phyloP scores from a whole-genome alignment of 2,329 filamentous ascomycete genomes.

The Diplodia sapinea region DNA sequence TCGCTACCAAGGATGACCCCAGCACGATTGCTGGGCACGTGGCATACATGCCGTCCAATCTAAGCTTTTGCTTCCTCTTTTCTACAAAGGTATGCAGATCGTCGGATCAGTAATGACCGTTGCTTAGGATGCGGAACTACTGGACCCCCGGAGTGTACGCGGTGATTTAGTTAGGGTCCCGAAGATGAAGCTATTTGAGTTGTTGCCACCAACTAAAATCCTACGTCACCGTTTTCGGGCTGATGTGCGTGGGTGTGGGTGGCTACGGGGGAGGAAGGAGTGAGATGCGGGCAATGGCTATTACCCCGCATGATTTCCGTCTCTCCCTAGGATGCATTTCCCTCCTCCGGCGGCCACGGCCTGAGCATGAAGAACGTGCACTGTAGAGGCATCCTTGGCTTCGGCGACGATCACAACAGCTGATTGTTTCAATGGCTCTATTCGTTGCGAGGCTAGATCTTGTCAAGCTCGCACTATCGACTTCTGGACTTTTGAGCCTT shows the following conservation, averaged over 20 bases:
- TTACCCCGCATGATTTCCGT: background rate
- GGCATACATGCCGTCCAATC: background rate
- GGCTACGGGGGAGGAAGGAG: background rate
- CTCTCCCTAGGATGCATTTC: background rate
- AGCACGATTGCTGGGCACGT: background rate
- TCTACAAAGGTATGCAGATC: background rate
- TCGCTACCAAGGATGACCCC: background rate
- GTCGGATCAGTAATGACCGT: background rate
- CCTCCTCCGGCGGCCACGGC: background rate
- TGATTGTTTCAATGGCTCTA: slow-evolving; percentile 15
- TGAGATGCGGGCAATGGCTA: background rate
- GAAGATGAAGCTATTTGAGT: background rate
- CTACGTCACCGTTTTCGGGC: background rate
- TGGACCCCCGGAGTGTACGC: background rate
- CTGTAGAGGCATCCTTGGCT: slow-evolving; percentile 1
- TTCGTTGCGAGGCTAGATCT: slow-evolving; percentile 5
- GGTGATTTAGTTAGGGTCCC: background rate
- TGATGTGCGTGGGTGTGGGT: background rate
- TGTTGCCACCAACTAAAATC: background rate
- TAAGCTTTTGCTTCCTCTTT: background rate
- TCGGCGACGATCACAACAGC: background rate
- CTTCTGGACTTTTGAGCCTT: background rate
- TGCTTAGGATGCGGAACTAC: background rate
- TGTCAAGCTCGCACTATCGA: slow-evolving; percentile 5
- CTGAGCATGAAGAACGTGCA: background rate